Percentiles rank a stretch among this genome's conserved stretches.
Conservation (phyloP, 1,139 yeast genomes). For the Yamadazyma atlantica region DNA sequence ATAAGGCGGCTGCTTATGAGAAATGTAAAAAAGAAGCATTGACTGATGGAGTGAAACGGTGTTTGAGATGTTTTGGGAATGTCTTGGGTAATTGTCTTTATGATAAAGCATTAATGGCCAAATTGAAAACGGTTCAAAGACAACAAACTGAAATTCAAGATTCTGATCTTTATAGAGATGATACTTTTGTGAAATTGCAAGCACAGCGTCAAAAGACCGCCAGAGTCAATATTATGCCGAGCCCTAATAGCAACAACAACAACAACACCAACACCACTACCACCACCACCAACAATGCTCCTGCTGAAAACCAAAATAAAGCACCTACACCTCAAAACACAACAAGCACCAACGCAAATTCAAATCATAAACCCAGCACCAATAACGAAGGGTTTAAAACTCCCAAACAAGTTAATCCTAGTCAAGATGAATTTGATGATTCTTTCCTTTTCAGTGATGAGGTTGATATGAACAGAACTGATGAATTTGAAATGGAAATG, state of each 20-base stretch:
- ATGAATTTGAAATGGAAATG: slow-evolving; percentile 29
- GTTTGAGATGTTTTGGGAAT: slow-evolving; percentile 76
- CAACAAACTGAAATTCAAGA: slow-evolving; percentile 58
- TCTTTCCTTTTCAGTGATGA: slow-evolving; percentile 71
- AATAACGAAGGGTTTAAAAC: slow-evolving; percentile 4
- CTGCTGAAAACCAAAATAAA: too few species aligned
- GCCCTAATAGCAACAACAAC: not conserved
- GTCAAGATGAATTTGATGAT: slow-evolving; percentile 50
- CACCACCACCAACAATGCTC: too few species aligned
- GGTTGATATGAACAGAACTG: slow-evolving; percentile 28
- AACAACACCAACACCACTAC: not conserved
- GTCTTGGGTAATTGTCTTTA: slow-evolving; percentile 78
- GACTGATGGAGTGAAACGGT: slow-evolving; percentile 77
- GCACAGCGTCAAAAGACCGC: slow-evolving; percentile 15
- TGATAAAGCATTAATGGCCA: slow-evolving; percentile 62
- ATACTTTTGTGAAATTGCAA: slow-evolving; percentile 32
- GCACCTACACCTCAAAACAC: slow-evolving; percentile 1
- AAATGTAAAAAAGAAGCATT: slow-evolving; percentile 80
- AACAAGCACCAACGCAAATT: not conserved
- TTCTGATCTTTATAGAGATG: slow-evolving; percentile 40
- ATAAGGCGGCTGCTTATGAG: slow-evolving; percentile 74
- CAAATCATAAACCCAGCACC: slow-evolving; percentile 6
- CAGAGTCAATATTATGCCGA: slow-evolving; percentile 10
- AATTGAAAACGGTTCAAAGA: slow-evolving; percentile 52
- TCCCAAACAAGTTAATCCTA: slow-evolving; percentile 13